These are phyloP conservation scores for Aspergillus sparsus DNA, from an alignment of 495 filamentous ascomycete genomes.

Conservation along the genomic window DNA sequence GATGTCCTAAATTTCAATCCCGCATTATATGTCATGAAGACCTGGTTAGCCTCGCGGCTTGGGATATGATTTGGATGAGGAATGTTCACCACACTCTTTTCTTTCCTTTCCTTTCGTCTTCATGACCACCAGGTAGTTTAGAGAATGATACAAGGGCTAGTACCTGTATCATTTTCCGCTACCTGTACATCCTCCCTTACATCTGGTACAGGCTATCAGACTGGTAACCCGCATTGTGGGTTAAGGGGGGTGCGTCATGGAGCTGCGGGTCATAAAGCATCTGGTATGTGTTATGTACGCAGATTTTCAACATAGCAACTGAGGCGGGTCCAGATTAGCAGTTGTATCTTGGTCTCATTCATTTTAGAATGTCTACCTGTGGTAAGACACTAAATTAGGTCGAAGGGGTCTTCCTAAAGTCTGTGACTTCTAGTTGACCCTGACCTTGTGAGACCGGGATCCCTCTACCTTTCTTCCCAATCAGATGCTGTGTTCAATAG, in stretches of 20 bases:
- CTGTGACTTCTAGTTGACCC: slow-evolving; percentile 25
- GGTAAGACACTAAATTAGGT: slow-evolving; percentile 29
- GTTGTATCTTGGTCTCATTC: slow-evolving; percentile 8
- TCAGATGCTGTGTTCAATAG: slow-evolving; percentile 31
- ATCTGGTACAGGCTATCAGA: slow-evolving; percentile 30
- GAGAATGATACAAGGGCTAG: slow-evolving; percentile 13
- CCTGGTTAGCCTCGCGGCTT: slow-evolving; percentile 61
- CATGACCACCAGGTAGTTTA: slow-evolving; percentile 25
- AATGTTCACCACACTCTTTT: slow-evolving; percentile 40
- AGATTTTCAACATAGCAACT: slow-evolving; percentile 16
- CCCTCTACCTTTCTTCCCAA: slow-evolving; percentile 11
- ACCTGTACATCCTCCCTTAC: slow-evolving; percentile 11
- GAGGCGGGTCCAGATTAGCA: slow-evolving; percentile 18
- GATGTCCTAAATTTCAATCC: slow-evolving; percentile 34
- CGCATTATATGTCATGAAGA: slow-evolving; percentile 57
- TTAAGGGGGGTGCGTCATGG: slow-evolving; percentile 18
- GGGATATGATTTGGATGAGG: slow-evolving; percentile 56
- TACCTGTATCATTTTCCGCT: slow-evolving; percentile 2
- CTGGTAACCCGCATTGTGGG: slow-evolving; percentile 19
- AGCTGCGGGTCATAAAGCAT: slow-evolving; percentile 22
- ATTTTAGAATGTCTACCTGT: slow-evolving; percentile 35
- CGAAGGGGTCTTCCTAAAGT: slow-evolving; percentile 14
- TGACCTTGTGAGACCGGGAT: slow-evolving; percentile 1
- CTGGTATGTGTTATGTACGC: slow-evolving; percentile 30
- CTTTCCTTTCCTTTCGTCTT: slow-evolving; percentile 43